phyloP scores from a whole-genome alignment of 257 asterid species.

The Solanum clarkiae region DNA sequence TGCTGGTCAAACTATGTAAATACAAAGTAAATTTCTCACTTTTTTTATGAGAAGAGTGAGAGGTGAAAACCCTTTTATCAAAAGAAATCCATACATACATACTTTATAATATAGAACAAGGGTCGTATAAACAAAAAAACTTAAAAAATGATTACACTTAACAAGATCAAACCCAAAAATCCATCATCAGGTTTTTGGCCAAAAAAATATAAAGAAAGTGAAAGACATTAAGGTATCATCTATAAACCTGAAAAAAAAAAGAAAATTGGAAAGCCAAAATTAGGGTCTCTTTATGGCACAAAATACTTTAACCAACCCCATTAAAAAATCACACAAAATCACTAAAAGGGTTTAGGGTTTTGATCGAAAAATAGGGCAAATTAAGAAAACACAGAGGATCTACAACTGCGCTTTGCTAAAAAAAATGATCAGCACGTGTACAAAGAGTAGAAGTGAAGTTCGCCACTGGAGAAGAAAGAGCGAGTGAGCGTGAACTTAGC shows the following conservation, averaged over 20 bases:
- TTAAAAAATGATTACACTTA: neutral
- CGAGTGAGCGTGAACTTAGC: neutral
- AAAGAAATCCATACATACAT: neutral
- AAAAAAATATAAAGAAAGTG: neutral
- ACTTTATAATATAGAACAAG: neutral
- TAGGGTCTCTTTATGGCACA: neutral
- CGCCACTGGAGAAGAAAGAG: neutral
- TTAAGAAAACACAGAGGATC: neutral
- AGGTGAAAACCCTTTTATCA: neutral
- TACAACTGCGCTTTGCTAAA: neutral
- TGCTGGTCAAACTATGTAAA: neutral
- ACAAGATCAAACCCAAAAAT: neutral
- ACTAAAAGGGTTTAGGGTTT: neutral
- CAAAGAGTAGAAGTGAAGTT: neutral
- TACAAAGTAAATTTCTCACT: neutral
- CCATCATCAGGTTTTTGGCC: neutral
- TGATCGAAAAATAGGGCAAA: neutral
- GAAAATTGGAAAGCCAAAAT: neutral
- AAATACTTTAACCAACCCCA: neutral
- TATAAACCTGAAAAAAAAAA: neutral
- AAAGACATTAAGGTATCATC: neutral
- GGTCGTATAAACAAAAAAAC: neutral
- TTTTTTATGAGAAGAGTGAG: neutral
- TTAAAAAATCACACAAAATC: neutral
- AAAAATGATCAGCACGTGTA: neutral